Conservation (phyloP, 2,329 filamentous ascomycete genomes). For the Penicillium oxalicum region DNA sequence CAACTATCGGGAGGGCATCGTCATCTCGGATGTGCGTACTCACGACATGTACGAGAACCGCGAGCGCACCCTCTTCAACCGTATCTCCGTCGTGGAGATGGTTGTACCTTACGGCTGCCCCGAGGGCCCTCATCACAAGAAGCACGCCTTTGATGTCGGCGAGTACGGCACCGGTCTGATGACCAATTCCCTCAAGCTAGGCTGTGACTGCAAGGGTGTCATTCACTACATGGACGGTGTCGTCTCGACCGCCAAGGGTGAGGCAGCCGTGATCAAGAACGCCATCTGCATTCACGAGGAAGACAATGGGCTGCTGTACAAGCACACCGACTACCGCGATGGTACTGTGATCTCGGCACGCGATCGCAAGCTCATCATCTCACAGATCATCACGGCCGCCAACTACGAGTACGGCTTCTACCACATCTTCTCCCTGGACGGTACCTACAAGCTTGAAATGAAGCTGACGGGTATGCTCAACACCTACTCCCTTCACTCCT, state of each 20-base stretch:
- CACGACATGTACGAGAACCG: conserved; percentile 25
- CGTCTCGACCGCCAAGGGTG: conserved; percentile 19
- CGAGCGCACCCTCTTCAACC: conserved; percentile 27
- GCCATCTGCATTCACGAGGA: conserved; percentile 28
- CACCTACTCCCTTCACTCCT: conserved; percentile 72
- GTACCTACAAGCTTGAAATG: conserved; percentile 82
- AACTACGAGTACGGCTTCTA: conserved; percentile 87
- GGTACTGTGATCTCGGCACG: conserved; percentile 78
- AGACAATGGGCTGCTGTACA: conserved; percentile 42
- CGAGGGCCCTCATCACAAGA: conserved; percentile 24
- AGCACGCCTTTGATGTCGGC: conserved; percentile 26
- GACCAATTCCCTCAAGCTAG: conserved; percentile 26
- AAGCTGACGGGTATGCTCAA: conserved; percentile 87
- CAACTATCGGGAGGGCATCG: conserved; percentile 51
- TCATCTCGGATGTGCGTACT: conserved; percentile 44
- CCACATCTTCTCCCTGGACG: conserved; percentile 86
- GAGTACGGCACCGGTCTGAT: conserved; percentile 25
- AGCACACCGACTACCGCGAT: conserved; percentile 86
- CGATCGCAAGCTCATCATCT: conserved; percentile 75
- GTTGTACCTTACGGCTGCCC: conserved; percentile 25
- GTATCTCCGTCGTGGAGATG: conserved; percentile 26
- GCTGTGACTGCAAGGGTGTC: conserved; percentile 27
- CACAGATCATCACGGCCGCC: conserved; percentile 86
- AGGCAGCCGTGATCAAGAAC: conserved; percentile 22
- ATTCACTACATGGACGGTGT: conserved; percentile 26